Conservation (phyloP, 2,329 filamentous ascomycete species). For the Fusarium circinatum region DNA sequence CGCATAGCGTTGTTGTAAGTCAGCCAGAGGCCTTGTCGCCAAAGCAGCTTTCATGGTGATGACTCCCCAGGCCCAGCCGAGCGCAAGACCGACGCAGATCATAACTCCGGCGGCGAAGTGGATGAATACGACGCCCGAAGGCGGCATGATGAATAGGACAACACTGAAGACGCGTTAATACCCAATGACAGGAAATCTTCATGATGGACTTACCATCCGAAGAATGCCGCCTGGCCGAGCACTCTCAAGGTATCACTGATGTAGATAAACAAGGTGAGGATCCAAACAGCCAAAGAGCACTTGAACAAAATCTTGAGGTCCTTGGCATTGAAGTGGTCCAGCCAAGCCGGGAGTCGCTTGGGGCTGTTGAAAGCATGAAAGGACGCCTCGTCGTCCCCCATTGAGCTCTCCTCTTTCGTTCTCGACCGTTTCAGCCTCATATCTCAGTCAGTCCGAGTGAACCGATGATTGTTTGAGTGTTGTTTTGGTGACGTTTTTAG, state of each 20-base stretch:
- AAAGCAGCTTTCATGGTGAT: conserved; percentile 35
- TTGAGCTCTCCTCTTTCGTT: background rate
- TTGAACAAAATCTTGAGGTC: conserved; percentile 39
- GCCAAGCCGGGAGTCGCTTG: conserved; percentile 23
- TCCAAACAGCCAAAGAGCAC: conserved; percentile 35
- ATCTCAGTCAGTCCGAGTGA: background rate
- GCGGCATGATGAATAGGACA: conserved; percentile 35
- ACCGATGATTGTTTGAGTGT: background rate
- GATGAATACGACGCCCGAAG: conserved; percentile 36
- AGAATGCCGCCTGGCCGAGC: conserved; percentile 23
- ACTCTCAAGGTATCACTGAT: conserved; percentile 30
- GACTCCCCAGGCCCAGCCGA: conserved; percentile 33
- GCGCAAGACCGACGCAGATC: conserved; percentile 21
- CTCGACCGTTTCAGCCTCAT: background rate
- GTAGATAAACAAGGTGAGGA: conserved; percentile 33
- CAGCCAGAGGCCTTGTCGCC: conserved; percentile 26
- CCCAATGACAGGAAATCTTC: fast-evolving
- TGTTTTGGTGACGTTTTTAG: conserved; percentile 4
- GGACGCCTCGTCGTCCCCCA: conserved; percentile 3
- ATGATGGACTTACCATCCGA: conserved; percentile 7
- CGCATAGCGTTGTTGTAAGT: conserved; percentile 14
- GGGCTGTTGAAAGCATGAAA: conserved; percentile 12
- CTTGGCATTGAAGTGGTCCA: conserved; percentile 37
- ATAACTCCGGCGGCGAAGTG: conserved; percentile 28
- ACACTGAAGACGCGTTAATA: conserved; percentile 12